Conservation (phyloP, 2,329 filamentous ascomycete genomes). For the Ophiostoma pallidulum region DNA sequence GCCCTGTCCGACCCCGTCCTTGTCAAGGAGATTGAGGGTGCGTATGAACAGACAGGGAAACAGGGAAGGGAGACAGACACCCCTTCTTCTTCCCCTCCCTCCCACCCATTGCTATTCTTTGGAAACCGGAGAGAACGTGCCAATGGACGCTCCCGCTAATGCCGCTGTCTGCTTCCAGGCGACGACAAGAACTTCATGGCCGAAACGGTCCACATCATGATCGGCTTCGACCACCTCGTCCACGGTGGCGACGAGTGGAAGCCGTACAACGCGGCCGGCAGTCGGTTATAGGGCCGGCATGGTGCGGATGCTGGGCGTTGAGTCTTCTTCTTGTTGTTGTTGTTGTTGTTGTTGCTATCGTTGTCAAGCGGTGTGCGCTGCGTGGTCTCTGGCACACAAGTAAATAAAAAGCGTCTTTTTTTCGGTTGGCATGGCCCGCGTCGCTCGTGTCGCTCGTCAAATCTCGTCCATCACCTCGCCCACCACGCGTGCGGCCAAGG, state of each 20-base stretch:
- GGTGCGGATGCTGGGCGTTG: no score
- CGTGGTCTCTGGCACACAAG: no score
- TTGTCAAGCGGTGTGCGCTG: no score
- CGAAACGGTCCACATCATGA: constrained; percentile 11
- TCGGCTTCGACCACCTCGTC: constrained; percentile 14
- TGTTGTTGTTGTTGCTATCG: no score
- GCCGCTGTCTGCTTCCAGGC: not conserved
- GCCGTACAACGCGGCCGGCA: not conserved
- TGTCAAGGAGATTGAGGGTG: constrained; percentile 6
- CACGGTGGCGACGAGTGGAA: constrained; percentile 6
- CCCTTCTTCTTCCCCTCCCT: not conserved
- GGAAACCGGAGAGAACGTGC: no score
- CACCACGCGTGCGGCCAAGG: constrained; percentile 52
- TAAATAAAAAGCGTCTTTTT: no score
- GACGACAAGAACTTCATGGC: constrained; percentile 12
- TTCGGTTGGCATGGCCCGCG: no score
- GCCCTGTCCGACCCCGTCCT: constrained; percentile 4
- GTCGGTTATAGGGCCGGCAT: not conserved
- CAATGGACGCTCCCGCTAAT: not conserved
- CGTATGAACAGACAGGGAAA: not conserved
- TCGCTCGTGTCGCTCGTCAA: no score
- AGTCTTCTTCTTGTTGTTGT: no score
- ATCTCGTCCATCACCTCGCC: constrained; percentile 55
- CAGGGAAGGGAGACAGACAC: no score
- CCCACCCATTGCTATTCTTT: no score